Evolutionary conservation across 2,329 filamentous ascomycete species (phyloP).

Genomic region (Metarhizium anisopliae): DNA sequence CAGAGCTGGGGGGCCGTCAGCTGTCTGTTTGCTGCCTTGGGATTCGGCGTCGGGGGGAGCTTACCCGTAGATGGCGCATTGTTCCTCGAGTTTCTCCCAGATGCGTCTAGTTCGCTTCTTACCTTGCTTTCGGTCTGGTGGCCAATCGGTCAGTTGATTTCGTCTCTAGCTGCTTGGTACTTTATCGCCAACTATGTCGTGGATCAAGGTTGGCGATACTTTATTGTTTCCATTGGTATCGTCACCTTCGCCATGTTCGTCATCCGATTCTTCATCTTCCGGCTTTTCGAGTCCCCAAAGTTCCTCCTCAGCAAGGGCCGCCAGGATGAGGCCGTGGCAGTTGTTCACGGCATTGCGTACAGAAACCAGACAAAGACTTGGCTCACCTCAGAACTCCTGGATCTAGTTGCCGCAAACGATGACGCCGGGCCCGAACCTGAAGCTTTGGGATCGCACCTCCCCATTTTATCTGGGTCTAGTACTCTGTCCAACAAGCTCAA

Average conservation of each 20-base stretch:
- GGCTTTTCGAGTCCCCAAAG: conserved; percentile 78
- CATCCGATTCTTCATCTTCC: conserved; percentile 70
- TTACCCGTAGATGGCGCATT: conserved; percentile 71
- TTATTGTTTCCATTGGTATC: conserved; percentile 61
- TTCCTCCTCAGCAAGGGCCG: conserved; percentile 69
- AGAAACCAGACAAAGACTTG: conserved; percentile 63
- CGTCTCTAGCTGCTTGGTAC: conserved; percentile 65
- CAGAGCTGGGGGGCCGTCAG: conserved; percentile 59
- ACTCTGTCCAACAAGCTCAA: conserved; percentile 50
- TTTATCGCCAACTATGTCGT: conserved; percentile 61
- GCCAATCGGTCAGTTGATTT: conserved; percentile 71
- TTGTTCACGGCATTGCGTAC: conserved; percentile 69
- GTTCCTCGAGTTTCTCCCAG: conserved; percentile 77
- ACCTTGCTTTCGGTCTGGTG: conserved; percentile 82
- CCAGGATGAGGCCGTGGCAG: conserved; percentile 69
- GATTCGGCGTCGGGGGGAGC: conserved; percentile 66
- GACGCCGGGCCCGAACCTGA: conserved; percentile 20
- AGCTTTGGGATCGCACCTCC: conserved; percentile 8
- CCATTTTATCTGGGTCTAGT: conserved; percentile 17
- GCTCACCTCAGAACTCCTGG: conserved; percentile 63
- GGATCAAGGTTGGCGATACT: conserved; percentile 68
- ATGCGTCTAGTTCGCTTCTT: conserved; percentile 61
- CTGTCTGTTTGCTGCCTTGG: conserved; percentile 50
- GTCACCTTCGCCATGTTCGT: conserved; percentile 71
- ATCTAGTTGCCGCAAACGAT: conserved; percentile 41